Evolutionary conservation across 1,284 basidiomycete species (phyloP).

Genomic region (Nidula niveotomentosa): DNA sequence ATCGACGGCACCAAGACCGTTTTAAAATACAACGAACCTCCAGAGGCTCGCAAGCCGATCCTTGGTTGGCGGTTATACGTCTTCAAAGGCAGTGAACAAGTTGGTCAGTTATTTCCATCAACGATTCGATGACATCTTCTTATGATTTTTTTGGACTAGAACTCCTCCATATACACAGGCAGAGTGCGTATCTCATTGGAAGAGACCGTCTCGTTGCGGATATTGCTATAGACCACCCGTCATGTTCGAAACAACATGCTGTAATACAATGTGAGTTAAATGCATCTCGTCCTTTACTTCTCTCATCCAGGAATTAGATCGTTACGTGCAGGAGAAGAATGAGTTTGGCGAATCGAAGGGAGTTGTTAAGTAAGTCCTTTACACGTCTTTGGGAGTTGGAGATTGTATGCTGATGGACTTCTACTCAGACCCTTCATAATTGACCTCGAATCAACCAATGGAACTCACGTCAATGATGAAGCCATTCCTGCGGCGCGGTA

Average conservation of each 20-base stretch:
- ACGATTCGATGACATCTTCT: background rate
- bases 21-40: conserved; percentile 98
- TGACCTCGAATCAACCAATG: conserved; percentile 96
- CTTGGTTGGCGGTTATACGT: conserved; percentile 95
- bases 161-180: conserved; percentile 85
- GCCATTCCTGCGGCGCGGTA: conserved; percentile 85
- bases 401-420: no score
- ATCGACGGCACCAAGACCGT: conserved; percentile 80
- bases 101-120: conserved; percentile 58
- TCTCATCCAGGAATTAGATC: conserved; percentile 43
- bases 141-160: conserved; percentile 49
- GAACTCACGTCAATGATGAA: conserved; percentile 88
- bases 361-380: conserved; percentile 70
- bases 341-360: conserved; percentile 84
- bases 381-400: background rate
- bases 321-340: conserved; percentile 83
- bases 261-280: conserved; percentile 82
- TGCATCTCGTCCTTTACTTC: background rate
- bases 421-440: conserved; percentile 84
- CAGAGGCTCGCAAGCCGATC: conserved; percentile 92
- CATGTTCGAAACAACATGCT: conserved; percentile 98
- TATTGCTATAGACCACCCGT: conserved; percentile 92
- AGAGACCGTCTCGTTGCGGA: conserved; percentile 89
- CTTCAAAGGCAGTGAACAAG: conserved; percentile 93
- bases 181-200: conserved; percentile 94